Evolutionary conservation across 148 eudicot species (phyloP).

Genomic region (Rhododendron mucronatum): DNA sequence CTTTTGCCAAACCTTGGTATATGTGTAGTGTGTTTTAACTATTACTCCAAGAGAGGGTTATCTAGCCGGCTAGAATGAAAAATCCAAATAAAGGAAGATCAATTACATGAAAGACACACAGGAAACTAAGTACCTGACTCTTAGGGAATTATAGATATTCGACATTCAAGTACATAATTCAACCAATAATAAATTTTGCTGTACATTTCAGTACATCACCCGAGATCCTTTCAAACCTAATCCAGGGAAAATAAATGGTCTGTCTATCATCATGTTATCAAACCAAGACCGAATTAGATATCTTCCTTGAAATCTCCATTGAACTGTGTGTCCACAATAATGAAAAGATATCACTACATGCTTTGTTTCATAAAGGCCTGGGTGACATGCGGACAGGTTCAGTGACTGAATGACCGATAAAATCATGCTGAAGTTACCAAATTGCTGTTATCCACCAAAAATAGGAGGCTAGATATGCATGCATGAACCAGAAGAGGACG

Average conservation of each 20-base stretch:
- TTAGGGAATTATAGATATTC: too few species aligned
- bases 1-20: background rate
- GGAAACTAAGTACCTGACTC: background rate
- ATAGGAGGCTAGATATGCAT: background rate
- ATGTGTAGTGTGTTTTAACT: background rate
- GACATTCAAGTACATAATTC: too few species aligned
- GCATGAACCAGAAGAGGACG: background rate
- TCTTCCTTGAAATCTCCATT: too few species aligned
- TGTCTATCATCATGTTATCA: background rate
- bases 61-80: background rate
- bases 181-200: background rate
- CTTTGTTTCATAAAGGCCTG: too few species aligned
- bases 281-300: too few species aligned
- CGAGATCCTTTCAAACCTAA: background rate
- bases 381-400: too few species aligned
- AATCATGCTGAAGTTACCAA: background rate
- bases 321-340: too few species aligned
- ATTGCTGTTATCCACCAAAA: background rate
- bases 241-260: background rate
- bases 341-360: too few species aligned
- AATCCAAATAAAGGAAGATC: background rate
- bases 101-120: background rate
- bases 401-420: too few species aligned
- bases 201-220: background rate
- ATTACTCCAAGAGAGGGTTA: background rate